Conservation (phyloP, 345 rosid species). For the Limnanthes douglasii region DNA sequence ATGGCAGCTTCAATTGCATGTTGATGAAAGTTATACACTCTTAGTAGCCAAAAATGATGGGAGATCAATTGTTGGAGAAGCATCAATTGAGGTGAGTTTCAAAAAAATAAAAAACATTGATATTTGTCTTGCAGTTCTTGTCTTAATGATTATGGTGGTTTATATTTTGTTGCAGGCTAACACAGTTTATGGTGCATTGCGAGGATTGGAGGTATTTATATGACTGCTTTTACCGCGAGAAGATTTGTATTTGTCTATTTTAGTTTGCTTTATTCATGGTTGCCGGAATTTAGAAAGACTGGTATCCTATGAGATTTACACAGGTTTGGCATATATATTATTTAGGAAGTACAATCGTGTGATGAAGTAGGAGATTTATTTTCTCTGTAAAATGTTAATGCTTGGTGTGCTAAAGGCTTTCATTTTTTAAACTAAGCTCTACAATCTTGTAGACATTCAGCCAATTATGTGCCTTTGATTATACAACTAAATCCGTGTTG, state of each 20-base stretch:
- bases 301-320: too few relatives aligned
- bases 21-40: conserved; percentile 30
- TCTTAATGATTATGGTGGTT: conserved; percentile 1
- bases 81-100: conserved; percentile 48
- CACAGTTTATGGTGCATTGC: conserved; percentile 75
- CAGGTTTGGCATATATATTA: too few relatives aligned
- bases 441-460: conserved; percentile 66
- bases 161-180: conserved; percentile 45
- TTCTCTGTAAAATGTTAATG: too few relatives aligned
- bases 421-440: too few relatives aligned
- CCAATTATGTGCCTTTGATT: conserved; percentile 78
- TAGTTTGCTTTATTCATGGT: too few relatives aligned
- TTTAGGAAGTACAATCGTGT: too few relatives aligned
- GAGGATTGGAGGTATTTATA: conserved; percentile 76
- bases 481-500: conserved; percentile 43
- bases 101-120: background rate
- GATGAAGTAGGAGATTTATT: too few relatives aligned
- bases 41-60: conserved; percentile 30
- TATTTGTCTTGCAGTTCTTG: conserved; percentile 1
- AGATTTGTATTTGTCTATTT: too few relatives aligned
- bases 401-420: too few relatives aligned
- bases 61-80: conserved; percentile 37
- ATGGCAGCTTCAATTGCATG: conserved; percentile 23
- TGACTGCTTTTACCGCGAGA: background rate
- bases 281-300: too few relatives aligned